Evolutionary conservation across 257 asterid genomes (phyloP).

Genomic region (Gentiana dahurica): DNA sequence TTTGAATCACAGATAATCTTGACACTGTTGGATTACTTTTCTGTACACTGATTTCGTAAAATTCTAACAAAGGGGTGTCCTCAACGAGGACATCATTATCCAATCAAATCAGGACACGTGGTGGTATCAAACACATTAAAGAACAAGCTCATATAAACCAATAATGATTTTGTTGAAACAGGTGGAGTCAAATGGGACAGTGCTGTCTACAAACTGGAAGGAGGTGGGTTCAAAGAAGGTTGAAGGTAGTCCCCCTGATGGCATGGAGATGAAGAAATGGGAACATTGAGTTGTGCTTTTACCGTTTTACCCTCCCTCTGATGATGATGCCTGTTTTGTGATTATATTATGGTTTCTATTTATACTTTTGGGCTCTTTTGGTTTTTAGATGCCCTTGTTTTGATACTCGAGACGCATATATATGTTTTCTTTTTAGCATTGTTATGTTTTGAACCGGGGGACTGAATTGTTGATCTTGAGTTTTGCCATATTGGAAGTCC

Average conservation of each 20-base stretch:
- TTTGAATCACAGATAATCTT: not conserved
- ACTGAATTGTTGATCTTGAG: not conserved
- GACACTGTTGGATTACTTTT: not conserved
- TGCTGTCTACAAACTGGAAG: constrained; percentile 84
- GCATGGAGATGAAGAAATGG: constrained; percentile 95
- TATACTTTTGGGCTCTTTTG: not conserved
- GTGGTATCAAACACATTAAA: no score
- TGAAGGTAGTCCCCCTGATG: constrained; percentile 93
- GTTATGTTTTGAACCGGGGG: not conserved
- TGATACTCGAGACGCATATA: not conserved
- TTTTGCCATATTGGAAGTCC: not conserved
- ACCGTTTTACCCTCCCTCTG: not conserved
- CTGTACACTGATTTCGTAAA: not conserved
- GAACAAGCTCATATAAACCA: no score
- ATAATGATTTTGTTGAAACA: constrained; percentile 8
- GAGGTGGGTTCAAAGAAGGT: constrained; percentile 83
- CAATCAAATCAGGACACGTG: no score
- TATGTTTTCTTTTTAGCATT: not conserved
- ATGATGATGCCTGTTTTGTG: not conserved
- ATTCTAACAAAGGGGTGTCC: not conserved
- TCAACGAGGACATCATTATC: not conserved
- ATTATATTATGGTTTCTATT: not conserved
- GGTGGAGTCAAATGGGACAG: constrained; percentile 88
- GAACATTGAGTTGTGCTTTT: constrained; percentile 25
- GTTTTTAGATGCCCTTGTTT: not conserved